Percentiles rank a stretch among this genome's conserved stretches.
These are phyloP conservation scores for Wallacemonas sp. DNA, from an alignment of 208 protist genomes.

Conservation along the genomic window DNA sequence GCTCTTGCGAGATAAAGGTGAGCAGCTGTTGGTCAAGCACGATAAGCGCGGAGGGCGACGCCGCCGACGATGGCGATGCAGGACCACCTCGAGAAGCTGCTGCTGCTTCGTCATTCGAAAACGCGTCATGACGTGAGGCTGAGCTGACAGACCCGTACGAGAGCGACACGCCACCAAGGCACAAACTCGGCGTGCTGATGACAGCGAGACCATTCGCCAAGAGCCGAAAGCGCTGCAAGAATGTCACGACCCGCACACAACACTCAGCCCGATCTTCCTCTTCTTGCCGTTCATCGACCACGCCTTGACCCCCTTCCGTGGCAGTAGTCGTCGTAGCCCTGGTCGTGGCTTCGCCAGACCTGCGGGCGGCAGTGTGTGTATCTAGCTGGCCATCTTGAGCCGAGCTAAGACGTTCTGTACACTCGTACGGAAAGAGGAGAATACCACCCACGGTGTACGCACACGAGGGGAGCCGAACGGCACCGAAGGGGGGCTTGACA, in stretches of 20 bases:
- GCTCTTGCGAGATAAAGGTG: conserved; percentile 32
- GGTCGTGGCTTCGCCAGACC: no score
- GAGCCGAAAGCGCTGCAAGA: conserved; percentile 31
- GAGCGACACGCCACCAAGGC: no score
- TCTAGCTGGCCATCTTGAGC: background rate
- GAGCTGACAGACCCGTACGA: no score
- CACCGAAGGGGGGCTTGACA: background rate
- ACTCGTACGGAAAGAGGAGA: conserved; percentile 1
- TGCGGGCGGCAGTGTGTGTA: background rate
- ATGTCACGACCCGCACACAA: conserved; percentile 30
- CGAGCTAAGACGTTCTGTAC: background rate
- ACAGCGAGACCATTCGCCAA: conserved; percentile 1
- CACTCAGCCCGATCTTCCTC: conserved; percentile 15
- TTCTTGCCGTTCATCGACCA: no score
- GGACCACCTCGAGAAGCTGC: no score
- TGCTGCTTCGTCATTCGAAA: no score
- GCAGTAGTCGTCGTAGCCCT: no score
- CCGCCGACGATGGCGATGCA: background rate
- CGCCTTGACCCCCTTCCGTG: no score
- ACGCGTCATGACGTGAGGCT: no score
- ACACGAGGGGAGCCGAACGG: conserved; percentile 4
- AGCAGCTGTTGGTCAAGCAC: conserved; percentile 23
- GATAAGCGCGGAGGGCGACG: conserved; percentile 22
- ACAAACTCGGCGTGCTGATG: no score
- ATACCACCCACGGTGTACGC: conserved; percentile 1